Percentiles rank a stretch among this genome's conserved stretches.
Evolutionary conservation across 2,329 filamentous ascomycete genomes (phyloP).

Genomic region (Cucurbitaria berberidis): DNA sequence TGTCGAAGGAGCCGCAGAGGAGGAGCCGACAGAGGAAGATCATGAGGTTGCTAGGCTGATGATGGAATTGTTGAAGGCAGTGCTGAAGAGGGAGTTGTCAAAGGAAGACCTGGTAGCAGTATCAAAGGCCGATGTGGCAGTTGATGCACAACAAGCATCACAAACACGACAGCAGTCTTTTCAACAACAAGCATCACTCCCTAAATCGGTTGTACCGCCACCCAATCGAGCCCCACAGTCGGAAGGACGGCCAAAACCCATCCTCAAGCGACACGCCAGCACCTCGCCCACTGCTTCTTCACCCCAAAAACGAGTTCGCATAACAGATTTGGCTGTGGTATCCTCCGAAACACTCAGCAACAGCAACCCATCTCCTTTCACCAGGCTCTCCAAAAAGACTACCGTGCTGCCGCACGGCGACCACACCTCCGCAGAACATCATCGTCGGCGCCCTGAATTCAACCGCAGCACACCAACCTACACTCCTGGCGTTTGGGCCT

Average conservation of each 20-base stretch:
- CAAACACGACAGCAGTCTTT: too few relatives aligned
- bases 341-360: conserved; percentile 12
- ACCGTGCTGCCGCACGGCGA: conserved; percentile 4
- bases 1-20: too few relatives aligned
- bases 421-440: conserved; percentile 6
- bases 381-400: background rate
- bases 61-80: conserved; percentile 4
- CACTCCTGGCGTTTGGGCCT: conserved; percentile 16
- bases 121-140: background rate
- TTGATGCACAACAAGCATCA: background rate
- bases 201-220: too few relatives aligned
- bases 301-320: conserved; percentile 14
- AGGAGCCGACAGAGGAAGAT: too few relatives aligned
- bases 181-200: too few relatives aligned
- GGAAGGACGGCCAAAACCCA: conserved; percentile 1
- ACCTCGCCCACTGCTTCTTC: background rate
- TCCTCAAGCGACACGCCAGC: conserved; percentile 14
- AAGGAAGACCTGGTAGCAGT: background rate
- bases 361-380: conserved; percentile 11
- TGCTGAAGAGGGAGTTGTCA: conserved; percentile 4
- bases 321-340: conserved; percentile 9
- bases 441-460: conserved; percentile 5
- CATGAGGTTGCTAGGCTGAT: too few relatives aligned
- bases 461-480: conserved; percentile 1
- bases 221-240: too few relatives aligned